Evolutionary conservation across 768 basidiomycete genomes (phyloP).

Genomic region (Crassisporium funariophilum): DNA sequence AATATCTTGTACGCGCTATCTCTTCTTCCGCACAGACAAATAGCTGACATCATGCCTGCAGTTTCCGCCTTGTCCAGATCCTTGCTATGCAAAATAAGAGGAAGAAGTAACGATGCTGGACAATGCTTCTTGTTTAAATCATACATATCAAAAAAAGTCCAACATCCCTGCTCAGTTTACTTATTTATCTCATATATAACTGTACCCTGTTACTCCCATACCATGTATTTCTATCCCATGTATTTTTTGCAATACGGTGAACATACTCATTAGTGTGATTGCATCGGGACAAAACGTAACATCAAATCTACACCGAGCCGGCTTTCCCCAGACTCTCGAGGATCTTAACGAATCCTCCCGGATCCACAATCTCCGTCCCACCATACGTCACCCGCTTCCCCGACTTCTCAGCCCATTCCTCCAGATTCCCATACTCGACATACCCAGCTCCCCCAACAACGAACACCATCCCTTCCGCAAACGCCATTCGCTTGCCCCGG

Average conservation of each 20-base stretch:
- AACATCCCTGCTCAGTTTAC: conserved; percentile 3
- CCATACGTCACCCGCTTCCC: conserved; percentile 92
- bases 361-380: conserved; percentile 92
- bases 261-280: too few species aligned
- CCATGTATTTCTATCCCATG: conserved; percentile 10
- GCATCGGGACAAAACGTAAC: too few species aligned
- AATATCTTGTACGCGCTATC: conserved; percentile 73
- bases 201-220: conserved; percentile 1
- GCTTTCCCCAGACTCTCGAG: conserved; percentile 65
- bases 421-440: conserved; percentile 95
- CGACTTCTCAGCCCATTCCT: conserved; percentile 86
- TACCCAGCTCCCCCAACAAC: conserved; percentile 96
- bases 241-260: too few species aligned
- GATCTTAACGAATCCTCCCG: conserved; percentile 77
- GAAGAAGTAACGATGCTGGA: conserved; percentile 42
- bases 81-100: conserved; percentile 67
- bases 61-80: conserved; percentile 81
- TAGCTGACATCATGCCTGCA: conserved; percentile 29
- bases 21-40: background rate
- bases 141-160: conserved; percentile 2
- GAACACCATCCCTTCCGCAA: conserved; percentile 88
- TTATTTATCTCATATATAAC: conserved; percentile 4
- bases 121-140: background rate
- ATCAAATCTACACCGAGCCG: conserved; percentile 22
- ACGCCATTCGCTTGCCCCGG: conserved; percentile 65